Percentiles rank a stretch among this genome's conserved stretches.
phyloP scores from a whole-genome alignment of 495 filamentous ascomycete genomes.

The Elasticomyces elasticus region DNA sequence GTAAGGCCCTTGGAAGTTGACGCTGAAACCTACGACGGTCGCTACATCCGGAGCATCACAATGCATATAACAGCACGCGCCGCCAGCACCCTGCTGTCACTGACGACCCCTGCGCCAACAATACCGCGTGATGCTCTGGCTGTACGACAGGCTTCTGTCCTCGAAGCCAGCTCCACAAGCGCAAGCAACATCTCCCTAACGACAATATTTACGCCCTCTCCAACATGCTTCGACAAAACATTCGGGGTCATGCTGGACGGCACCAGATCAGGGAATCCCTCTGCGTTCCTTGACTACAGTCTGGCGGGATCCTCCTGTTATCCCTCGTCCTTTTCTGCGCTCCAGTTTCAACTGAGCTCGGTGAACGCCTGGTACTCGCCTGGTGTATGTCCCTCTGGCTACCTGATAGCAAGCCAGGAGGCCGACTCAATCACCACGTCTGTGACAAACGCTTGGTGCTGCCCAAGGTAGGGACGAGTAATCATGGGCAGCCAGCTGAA shows the following conservation, averaged over 20 bases:
- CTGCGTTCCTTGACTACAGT: conserved; percentile 2
- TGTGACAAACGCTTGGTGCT: conserved; percentile 1
- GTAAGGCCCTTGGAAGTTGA: no score
- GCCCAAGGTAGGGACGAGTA: background rate
- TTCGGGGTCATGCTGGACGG: background rate
- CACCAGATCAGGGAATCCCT: background rate
- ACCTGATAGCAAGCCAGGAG: background rate
- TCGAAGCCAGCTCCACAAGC: background rate
- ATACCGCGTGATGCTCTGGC: background rate
- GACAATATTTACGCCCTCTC: background rate
- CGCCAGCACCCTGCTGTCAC: background rate
- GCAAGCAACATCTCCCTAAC: background rate
- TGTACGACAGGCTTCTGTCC: background rate
- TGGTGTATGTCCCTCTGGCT: conserved; percentile 5
- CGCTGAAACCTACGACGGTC: no score
- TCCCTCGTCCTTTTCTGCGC: background rate
- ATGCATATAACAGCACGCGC: background rate
- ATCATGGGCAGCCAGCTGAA: background rate
- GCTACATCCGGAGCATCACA: no score
- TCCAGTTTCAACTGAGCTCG: background rate
- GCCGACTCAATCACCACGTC: background rate
- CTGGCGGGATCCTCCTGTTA: background rate
- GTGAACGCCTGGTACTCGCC: conserved; percentile 1
- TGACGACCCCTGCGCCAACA: background rate
- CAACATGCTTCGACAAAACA: background rate